A percentile compares a stretch with the other conserved stretches of the same genome.
Evolutionary conservation across 768 basidiomycete species (phyloP).

Genomic region (Pleurotus eryngii): DNA sequence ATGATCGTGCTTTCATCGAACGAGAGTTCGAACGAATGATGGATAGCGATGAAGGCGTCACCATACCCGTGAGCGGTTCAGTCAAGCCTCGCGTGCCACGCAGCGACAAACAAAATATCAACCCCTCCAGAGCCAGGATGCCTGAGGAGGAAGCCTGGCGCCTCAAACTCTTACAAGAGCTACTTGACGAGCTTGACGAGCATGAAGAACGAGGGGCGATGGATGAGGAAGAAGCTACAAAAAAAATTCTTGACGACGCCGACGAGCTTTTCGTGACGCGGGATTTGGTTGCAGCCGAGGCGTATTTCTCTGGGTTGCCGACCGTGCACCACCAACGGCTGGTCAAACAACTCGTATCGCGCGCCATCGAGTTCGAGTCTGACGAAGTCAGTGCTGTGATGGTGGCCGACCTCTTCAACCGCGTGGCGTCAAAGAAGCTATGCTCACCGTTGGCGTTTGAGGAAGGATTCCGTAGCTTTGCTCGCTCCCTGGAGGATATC

Average conservation of each 20-base stretch:
- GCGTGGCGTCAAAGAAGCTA: slow-evolving; percentile 56
- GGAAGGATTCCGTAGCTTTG: slow-evolving; percentile 64
- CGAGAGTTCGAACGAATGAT: too few species aligned
- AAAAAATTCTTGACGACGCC: slow-evolving; percentile 75
- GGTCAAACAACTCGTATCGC: slow-evolving; percentile 70
- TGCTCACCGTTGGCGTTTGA: slow-evolving; percentile 64
- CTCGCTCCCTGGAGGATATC: slow-evolving; percentile 83
- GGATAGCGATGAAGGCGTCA: slow-evolving; percentile 49
- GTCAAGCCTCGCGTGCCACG: slow-evolving; percentile 50
- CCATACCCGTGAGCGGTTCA: slow-evolving; percentile 40
- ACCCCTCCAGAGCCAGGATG: slow-evolving; percentile 39
- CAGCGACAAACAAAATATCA: slow-evolving; percentile 48
- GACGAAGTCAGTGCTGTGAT: slow-evolving; percentile 68
- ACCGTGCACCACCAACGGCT: slow-evolving; percentile 58
- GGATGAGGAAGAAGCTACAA: slow-evolving; percentile 62
- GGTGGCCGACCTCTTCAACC: slow-evolving; percentile 70
- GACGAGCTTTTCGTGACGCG: slow-evolving; percentile 88
- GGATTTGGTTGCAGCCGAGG: slow-evolving; percentile 82
- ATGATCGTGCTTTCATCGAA: too few species aligned
- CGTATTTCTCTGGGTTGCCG: slow-evolving; percentile 77
- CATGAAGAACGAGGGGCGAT: slow-evolving; percentile 51
- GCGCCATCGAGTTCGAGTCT: slow-evolving; percentile 73
- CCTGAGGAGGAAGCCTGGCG: slow-evolving; percentile 64
- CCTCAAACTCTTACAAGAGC: slow-evolving; percentile 76
- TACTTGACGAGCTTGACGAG: slow-evolving; percentile 45